Evolutionary conservation across 768 basidiomycete species (phyloP), one percentile per base, ranked within the genome.

Genomic region (Crassisporium funariophilum): DNA sequence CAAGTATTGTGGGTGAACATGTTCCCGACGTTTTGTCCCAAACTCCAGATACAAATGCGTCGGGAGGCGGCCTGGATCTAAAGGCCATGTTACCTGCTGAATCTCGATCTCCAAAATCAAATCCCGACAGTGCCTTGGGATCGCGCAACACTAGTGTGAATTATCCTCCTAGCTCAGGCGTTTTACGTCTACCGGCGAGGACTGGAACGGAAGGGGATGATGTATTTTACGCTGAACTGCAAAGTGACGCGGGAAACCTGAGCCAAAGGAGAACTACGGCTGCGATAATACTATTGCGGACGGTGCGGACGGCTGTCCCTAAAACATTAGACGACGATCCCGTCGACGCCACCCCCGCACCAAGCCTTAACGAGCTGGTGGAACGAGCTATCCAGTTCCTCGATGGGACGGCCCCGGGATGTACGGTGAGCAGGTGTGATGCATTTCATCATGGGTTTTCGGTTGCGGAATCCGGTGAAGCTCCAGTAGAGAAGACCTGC

Each of bases 371-470:
- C 7, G 50, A 43, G 9, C 22, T 45, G 8, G 25, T 43, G 21
- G 35, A 51, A 44, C 17, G 23, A 39, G 35, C 47, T 24, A 45
- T 52, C 40, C 34, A 20, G 46, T 70, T 37, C 59, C 33, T 66
- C 23, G 62, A 68, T 47, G 69, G 67, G 24, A 36, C 46, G 33
- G 41, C 38, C 7, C 44, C 65, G 19, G 38, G 54, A n/a, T 35
- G 50, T 17, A 36, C 34, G 35, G 56, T 63, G 15, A 58, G 54
- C 23, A 49, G 46, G 48, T 22, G 31, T 23, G 45, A 47, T 20
- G 11, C 36, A 12, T 29, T 24, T 24, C 13, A 13, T 16, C 31
- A 31, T 23, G 40, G 36, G 29, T n/a, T n/a, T 24, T 16, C 36
- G 17, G 33, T 13, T 21, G 1, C 45, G 15, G 20, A 16, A 16